Evolutionary conservation across 805 yeast species (phyloP).

Genomic region (Maudiozyma serrabonitensis): DNA sequence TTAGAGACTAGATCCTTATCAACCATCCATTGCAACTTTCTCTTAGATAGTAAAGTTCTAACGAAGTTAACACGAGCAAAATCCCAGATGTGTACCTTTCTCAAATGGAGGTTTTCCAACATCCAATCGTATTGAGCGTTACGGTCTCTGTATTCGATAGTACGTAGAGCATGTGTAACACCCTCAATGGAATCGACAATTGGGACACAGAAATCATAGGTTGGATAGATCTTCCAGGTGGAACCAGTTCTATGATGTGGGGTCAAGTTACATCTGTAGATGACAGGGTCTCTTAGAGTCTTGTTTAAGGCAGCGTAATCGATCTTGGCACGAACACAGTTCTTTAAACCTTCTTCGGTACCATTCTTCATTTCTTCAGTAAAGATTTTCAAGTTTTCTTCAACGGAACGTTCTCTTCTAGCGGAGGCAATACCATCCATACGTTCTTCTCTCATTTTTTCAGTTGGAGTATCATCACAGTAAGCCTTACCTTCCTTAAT

Average conservation of each 20-base stretch:
- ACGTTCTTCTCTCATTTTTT: constrained; percentile 96
- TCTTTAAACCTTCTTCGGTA: constrained; percentile 82
- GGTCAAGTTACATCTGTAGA: constrained; percentile 92
- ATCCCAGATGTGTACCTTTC: constrained; percentile 97
- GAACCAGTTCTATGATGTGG: constrained; percentile 97
- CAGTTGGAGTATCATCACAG: constrained; percentile 93
- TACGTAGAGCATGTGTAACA: constrained; percentile 95
- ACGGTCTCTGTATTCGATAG: constrained; percentile 97
- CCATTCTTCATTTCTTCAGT: constrained; percentile 89
- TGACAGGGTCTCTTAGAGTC: constrained; percentile 95
- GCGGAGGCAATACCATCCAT: constrained; percentile 91
- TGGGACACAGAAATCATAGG: constrained; percentile 98
- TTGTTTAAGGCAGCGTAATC: constrained; percentile 87
- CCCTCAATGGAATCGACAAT: constrained; percentile 94
- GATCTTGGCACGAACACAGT: constrained; percentile 95
- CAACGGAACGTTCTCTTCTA: constrained; percentile 87
- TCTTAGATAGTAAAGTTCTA: constrained; percentile 88
- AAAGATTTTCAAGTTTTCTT: constrained; percentile 81
- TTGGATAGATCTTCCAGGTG: constrained; percentile 93
- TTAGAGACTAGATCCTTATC: constrained; percentile 78
- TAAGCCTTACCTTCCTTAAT: constrained; percentile 95
- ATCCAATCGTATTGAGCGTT: constrained; percentile 98
- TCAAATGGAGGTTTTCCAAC: constrained; percentile 65
- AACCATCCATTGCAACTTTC: constrained; percentile 98
- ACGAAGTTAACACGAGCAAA: constrained; percentile 95